Base-by-base conservation (phyloP, 2,329 filamentous ascomycete species). In the Pseudopithomyces maydicus region DNA sequence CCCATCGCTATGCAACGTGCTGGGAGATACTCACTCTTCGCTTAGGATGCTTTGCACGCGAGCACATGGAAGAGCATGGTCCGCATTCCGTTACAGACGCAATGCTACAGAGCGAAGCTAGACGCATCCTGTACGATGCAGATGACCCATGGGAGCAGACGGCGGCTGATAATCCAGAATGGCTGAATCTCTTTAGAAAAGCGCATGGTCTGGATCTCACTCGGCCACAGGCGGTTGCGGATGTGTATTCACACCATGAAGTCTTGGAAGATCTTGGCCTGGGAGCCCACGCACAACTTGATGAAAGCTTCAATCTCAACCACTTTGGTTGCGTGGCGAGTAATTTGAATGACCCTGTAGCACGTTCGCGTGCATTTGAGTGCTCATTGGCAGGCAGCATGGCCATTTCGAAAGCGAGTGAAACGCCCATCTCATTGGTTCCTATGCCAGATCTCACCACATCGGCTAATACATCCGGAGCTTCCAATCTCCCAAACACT, bases 21-120 rank as follows among this genome's bases (percentile, higher is more conserved):
- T 82, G 80, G 80, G 80, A 82, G 54, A 77, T 82, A 12, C 66
- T 82, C 12, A 82, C 80, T 0, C 71, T 82, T 1, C 69, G 77
- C 10, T 68, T 82, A 5, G 80, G 80, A 33, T 74, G 70, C 35
- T 82, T 76, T 54, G 80, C 79, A 6, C 76, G 78, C 51, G 70
- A 78, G 57, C 64, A 75, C 15, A 72, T 72, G 3, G 67, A 70
- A 23, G 55, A 74, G 36, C 73, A 79, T 41, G 68, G 79, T 1
- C 63, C 76, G 15, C 48, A 58, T 3, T 64, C 63, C 15, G 61
- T 81, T 19, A 81, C 79, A 1, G 82, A 84, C 58, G 78, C 80
- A 17, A 79, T 81, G 74, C 71, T 84, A 6, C 81, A 84, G 64
- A 59, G 62, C 3, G 73, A 82, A 53, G 78, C 81, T 2, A 74